Base-by-base conservation (phyloP, 2,329 filamentous ascomycete genomes). In the Sclerotinia glacialis region DNA sequence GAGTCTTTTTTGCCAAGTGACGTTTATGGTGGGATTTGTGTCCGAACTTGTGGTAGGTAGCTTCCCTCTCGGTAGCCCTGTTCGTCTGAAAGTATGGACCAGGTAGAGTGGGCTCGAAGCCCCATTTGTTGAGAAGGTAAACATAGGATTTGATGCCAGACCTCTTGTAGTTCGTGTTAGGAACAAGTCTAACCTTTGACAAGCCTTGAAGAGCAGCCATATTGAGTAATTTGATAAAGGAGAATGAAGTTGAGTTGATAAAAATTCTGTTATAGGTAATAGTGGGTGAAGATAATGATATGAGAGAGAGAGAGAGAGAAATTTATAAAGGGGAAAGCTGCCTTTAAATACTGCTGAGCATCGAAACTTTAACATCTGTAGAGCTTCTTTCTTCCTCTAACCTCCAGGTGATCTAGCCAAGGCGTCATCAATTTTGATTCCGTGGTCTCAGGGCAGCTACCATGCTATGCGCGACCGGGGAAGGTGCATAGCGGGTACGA, bases 131-230 rank as follows among this genome's bases (percentile, higher is more conserved):
- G 71, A 90, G 77, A 11, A 84, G 77, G 70, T 82, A 82, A 70
- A 86, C 83, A 72, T 90, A 89, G 42, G 86, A 87, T 77, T 88
- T 89, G 68, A 80, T 80, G 58, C 87, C 87, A 68, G 83, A 81
- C 68, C 78, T 79, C 71, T 83, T 78, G 76, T 89, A 88, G 72
- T 86, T 85, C 64, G 80, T 78, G 77, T 89, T 89, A 71, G 80
- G 80, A 40, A 85, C 77, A 64, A 85, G 78, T 52, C 77, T 78
- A 73, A 88, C 76, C 74, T 81, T 85, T 69, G 71, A 71, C 46
- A 75, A 67, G 52, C 69, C 73, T 69, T 75, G 68, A 54, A 74
- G 69, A 66, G 72, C 34, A 72, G 74, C 64, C 73, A 76, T 75
- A 61, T 21, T 74, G 69, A 54, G 55, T 50, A 61, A 8, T 34